Base-by-base conservation (phyloP, 1,139 yeast genomes). In the Pichia sp. region DNA sequence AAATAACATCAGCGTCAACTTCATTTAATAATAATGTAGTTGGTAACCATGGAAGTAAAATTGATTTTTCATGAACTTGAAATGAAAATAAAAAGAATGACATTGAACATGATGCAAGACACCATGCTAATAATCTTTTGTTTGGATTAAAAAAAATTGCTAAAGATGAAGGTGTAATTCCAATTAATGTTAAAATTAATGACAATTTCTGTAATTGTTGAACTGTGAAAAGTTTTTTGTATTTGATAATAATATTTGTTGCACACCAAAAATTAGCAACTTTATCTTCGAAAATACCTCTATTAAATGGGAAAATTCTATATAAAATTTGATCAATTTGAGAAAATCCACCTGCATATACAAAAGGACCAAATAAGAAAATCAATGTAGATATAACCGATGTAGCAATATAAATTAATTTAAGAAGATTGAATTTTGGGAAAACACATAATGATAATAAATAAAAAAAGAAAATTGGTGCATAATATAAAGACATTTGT, bases 251-350 rank as follows among this genome's bases (percentile, higher is more conserved):
- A 0, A 86, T 72, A 65, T 92, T 92, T 2, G 89, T 71, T 8
- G 95, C 83, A 65, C 98, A 90, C 99, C 99, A 92, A 59, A 92
- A 83, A 62, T 90, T 92, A 44, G 96, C 97, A 11, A 94, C 98
- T 65, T 92, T 92, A 64, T 92, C 98, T 66, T 92, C 98, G 73
- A 94, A 92, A n/a, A 94, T 74, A 0, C 98, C 98, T 62, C 98
- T 75, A 43, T 80, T 79, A 61, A 92, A 90, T 1, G 99, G 98
- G 66, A 92, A 92, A 33, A 92, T 83, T 56, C 98, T 76, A 43
- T 72, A 66, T 26, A 87, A 38, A 31, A 59, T 56, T 46, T 58
- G 70, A 6, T 32, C 48, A 44, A 56, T 45, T 49, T 59, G 58
- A 4, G 48, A 41, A 7, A 57, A 46, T 33, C 66, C 66, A 10